phyloP scores from a whole-genome alignment of 2,329 filamentous ascomycete genomes.

The Alternaria hordeiaustralica region DNA sequence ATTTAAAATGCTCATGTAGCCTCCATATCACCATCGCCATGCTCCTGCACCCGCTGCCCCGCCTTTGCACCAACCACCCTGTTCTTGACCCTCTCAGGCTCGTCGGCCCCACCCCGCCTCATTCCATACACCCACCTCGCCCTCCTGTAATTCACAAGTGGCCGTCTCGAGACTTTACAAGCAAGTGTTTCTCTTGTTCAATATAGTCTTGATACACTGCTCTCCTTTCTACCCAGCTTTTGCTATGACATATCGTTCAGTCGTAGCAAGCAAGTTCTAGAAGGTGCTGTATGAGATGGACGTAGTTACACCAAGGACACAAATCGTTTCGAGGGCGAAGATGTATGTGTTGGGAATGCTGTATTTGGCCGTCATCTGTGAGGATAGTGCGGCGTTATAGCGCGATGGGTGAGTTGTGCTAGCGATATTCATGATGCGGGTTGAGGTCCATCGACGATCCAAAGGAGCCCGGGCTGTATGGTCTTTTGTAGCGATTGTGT shows the following conservation, averaged over 20 bases:
- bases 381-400: neutral
- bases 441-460: neutral
- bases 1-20: neutral
- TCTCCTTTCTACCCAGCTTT: neutral
- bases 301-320: neutral
- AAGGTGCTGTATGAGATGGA: neutral
- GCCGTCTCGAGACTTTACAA: neutral
- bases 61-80: neutral
- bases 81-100: neutral
- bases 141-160: neutral
- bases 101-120: neutral
- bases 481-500: neutral
- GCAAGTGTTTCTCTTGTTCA: neutral
- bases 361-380: neutral
- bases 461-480: neutral
- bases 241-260: neutral
- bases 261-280: neutral
- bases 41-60: neutral
- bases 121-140: neutral
- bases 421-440: neutral
- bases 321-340: neutral
- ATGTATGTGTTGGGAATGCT: neutral
- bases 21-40: neutral
- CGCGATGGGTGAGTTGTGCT: neutral
- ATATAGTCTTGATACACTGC: neutral